These are phyloP conservation scores for Didymella segeticola DNA, from an alignment of 2,329 filamentous ascomycete genomes.

Conservation along the genomic window DNA sequence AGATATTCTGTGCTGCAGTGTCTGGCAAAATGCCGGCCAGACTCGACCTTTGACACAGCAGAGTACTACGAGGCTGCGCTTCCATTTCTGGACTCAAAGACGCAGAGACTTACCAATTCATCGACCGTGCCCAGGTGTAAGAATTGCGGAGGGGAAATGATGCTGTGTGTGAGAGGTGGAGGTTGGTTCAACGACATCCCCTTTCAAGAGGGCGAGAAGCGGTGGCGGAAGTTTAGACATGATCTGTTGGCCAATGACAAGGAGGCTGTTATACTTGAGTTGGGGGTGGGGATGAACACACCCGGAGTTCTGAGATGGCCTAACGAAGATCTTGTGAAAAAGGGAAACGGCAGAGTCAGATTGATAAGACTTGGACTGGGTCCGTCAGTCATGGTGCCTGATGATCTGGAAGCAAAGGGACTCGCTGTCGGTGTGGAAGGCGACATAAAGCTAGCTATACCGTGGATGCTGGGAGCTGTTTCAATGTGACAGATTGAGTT, in stretches of 20 bases:
- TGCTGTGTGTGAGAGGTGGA: slow-evolving; percentile 38
- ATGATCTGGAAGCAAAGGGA: slow-evolving; percentile 22
- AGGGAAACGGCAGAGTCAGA: slow-evolving; percentile 23
- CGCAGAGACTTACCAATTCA: slow-evolving; percentile 29
- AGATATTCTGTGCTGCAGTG: slow-evolving; percentile 42
- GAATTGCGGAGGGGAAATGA: slow-evolving; percentile 35
- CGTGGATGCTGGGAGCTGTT: slow-evolving; percentile 2
- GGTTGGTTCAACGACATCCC: slow-evolving; percentile 38
- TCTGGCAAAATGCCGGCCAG: slow-evolving; percentile 34
- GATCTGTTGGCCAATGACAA: slow-evolving; percentile 10
- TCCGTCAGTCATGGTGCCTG: slow-evolving; percentile 17
- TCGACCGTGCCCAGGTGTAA: slow-evolving; percentile 31
- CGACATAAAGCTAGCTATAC: slow-evolving; percentile 22
- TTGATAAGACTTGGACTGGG: slow-evolving; percentile 27
- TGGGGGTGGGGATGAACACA: slow-evolving; percentile 35
- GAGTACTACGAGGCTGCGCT: slow-evolving; percentile 31
- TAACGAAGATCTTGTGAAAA: slow-evolving; percentile 28
- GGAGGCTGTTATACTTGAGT: slow-evolving; percentile 29
- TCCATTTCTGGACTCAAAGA: slow-evolving; percentile 26
- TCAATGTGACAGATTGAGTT: no score
- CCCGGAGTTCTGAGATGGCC: slow-evolving; percentile 32
- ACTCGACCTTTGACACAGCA: slow-evolving; percentile 32
- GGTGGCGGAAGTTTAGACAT: slow-evolving; percentile 28
- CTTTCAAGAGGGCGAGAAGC: slow-evolving; percentile 25
- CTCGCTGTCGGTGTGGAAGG: slow-evolving; percentile 24